Evolutionary conservation across 805 yeast species (phyloP).

Genomic region (Yamadazyma kitorensis): DNA sequence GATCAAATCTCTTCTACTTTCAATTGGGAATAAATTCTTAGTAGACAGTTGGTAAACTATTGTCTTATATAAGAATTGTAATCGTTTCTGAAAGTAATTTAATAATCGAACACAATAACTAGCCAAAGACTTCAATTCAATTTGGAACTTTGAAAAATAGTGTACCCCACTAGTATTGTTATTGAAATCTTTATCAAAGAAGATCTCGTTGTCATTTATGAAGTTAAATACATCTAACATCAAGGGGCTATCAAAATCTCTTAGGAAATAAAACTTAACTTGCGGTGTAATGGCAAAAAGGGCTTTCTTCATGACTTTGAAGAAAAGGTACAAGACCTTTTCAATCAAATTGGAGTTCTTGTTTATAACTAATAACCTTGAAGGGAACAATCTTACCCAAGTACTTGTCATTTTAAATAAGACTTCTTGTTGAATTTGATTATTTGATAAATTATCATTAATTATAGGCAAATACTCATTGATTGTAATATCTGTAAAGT

Average conservation of each 20-base stretch:
- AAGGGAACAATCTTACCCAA: conserved; percentile 36
- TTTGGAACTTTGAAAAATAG: conserved; percentile 12
- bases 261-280: conserved; percentile 34
- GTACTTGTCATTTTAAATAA: conserved; percentile 31
- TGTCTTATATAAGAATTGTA: conserved; percentile 26
- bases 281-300: conserved; percentile 37
- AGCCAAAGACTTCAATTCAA: conserved; percentile 20
- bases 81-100: conserved; percentile 28
- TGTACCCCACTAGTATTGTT: conserved; percentile 12
- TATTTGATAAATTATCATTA: conserved; percentile 19
- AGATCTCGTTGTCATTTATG: conserved; percentile 23
- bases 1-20: conserved; percentile 27
- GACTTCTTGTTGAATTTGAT: conserved; percentile 29
- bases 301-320: conserved; percentile 30
- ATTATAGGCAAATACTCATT: conserved; percentile 26
- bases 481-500: conserved; percentile 23
- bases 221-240: conserved; percentile 33
- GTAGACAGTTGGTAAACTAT: conserved; percentile 24
- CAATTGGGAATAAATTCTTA: conserved; percentile 20
- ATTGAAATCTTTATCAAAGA: conserved; percentile 17
- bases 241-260: conserved; percentile 41
- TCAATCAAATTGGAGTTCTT: conserved; percentile 28
- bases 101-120: conserved; percentile 30
- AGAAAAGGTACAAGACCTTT: conserved; percentile 30
- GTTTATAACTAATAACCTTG: conserved; percentile 23